These are phyloP conservation scores for Penicillium sp. DNA, from an alignment of 2,329 filamentous ascomycete species.

Conservation along the genomic window DNA sequence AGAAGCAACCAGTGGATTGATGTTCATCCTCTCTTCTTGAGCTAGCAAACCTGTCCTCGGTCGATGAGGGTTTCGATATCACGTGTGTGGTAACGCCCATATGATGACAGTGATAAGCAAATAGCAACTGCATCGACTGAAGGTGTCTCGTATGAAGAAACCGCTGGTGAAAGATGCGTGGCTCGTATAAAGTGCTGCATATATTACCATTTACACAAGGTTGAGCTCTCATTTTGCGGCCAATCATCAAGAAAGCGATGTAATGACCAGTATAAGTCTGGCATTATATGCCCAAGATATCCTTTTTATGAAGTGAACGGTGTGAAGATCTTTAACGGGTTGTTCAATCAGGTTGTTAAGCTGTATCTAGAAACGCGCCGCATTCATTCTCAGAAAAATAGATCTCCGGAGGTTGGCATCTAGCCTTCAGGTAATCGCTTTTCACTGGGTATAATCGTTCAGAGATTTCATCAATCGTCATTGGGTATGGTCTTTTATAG, in stretches of 20 bases:
- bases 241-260: constrained; percentile 28
- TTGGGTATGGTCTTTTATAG: too few species aligned
- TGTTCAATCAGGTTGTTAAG: too few species aligned
- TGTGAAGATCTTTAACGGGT: too few species aligned
- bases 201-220: neutral
- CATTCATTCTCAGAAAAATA: too few species aligned
- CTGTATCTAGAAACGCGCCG: too few species aligned
- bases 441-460: too few species aligned
- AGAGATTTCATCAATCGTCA: too few species aligned
- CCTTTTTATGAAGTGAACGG: too few species aligned
- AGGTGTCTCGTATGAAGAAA: neutral
- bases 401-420: too few species aligned
- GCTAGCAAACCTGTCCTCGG: neutral
- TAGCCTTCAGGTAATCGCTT: too few species aligned
- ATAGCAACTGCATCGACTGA: neutral
- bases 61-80: constrained; percentile 1
- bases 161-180: constrained; percentile 3
- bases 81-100: neutral
- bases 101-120: neutral
- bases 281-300: too few species aligned
- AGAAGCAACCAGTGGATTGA: neutral
- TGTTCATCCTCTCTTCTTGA: neutral
- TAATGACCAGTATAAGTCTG: constrained; percentile 19
- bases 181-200: neutral
- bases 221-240: constrained; percentile 5